Percentiles rank a stretch among this genome's conserved stretches.
phyloP scores from a whole-genome alignment of 768 basidiomycete species.

The Naematelia encephala region DNA sequence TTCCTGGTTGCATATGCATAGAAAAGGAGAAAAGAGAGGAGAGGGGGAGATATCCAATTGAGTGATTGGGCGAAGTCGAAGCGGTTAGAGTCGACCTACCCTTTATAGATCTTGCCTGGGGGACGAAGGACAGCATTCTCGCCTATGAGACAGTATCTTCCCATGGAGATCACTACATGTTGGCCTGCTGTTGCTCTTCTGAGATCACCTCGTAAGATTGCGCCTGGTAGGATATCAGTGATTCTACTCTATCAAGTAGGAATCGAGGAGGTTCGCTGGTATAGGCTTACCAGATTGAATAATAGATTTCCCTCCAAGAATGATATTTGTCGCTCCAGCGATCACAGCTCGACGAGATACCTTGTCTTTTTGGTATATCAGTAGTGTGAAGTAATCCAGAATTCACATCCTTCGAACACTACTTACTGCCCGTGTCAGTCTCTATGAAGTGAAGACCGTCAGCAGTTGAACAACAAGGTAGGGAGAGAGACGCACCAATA shows the following conservation, averaged over 20 bases:
- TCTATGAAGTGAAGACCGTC: conserved; percentile 27
- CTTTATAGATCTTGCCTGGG: conserved; percentile 52
- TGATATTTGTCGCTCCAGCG: conserved; percentile 91
- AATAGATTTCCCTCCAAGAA: conserved; percentile 94
- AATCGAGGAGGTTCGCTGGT: background rate
- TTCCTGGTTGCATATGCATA: too few relatives aligned
- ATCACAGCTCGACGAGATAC: conserved; percentile 89
- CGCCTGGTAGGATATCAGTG: conserved; percentile 51
- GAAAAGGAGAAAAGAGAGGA: too few relatives aligned
- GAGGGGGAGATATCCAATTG: background rate
- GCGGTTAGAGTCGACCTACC: conserved; percentile 36
- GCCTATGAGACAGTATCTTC: conserved; percentile 86
- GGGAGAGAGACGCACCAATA: conserved; percentile 17
- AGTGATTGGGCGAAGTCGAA: background rate
- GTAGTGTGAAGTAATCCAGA: background rate
- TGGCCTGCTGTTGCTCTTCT: conserved; percentile 83
- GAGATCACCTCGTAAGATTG: conserved; percentile 90
- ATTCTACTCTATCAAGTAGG: background rate
- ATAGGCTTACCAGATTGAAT: conserved; percentile 58
- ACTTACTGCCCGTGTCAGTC: conserved; percentile 44
- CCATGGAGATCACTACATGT: conserved; percentile 88
- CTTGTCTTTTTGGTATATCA: conserved; percentile 58
- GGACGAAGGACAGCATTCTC: conserved; percentile 76
- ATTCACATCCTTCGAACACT: too few relatives aligned
- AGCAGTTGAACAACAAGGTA: background rate